A percentile compares a stretch with the other conserved stretches of the same genome.
Conservation (phyloP, 805 yeast genomes). For the Starmerella floris region DNA sequence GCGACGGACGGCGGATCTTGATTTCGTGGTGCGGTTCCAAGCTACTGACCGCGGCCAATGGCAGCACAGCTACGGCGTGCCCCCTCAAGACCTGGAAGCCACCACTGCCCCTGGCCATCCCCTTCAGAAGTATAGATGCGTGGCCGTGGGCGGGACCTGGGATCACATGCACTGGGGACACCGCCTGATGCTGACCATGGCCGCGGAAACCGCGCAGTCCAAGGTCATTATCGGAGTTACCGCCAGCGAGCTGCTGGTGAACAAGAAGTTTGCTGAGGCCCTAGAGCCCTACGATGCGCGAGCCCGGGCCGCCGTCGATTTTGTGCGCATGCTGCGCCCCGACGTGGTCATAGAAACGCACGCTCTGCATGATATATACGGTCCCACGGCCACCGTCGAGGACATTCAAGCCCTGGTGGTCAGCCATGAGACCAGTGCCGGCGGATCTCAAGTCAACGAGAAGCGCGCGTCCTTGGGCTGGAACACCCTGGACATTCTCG, state of each 20-base stretch:
- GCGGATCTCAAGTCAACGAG: constrained; percentile 61
- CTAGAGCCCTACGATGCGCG: constrained; percentile 49
- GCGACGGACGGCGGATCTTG: constrained; percentile 1
- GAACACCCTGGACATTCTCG: constrained; percentile 37
- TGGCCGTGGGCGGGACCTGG: constrained; percentile 85
- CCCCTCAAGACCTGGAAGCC: not conserved
- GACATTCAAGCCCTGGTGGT: constrained; percentile 71
- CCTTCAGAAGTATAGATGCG: constrained; percentile 8
- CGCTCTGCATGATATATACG: constrained; percentile 74
- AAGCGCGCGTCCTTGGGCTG: constrained; percentile 47
- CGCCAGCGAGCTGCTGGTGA: constrained; percentile 53
- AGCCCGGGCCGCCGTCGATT: constrained; percentile 34
- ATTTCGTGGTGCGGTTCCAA: constrained; percentile 7
- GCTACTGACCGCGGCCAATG: not conserved
- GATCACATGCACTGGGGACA: constrained; percentile 96
- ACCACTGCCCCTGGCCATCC: too few species aligned
- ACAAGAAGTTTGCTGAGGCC: constrained; percentile 58
- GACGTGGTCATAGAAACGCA: constrained; percentile 37
- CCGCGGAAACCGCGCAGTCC: constrained; percentile 45
- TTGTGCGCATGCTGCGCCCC: constrained; percentile 40
- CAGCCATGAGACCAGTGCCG: constrained; percentile 63
- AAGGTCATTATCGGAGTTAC: constrained; percentile 72
- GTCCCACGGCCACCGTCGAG: constrained; percentile 71
- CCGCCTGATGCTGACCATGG: constrained; percentile 61
- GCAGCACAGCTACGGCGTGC: not conserved